Evolutionary conservation across 139 green algal species (phyloP), one percentile per base, ranked within the genome.

Genomic region (Haematococcus lacustris): DNA sequence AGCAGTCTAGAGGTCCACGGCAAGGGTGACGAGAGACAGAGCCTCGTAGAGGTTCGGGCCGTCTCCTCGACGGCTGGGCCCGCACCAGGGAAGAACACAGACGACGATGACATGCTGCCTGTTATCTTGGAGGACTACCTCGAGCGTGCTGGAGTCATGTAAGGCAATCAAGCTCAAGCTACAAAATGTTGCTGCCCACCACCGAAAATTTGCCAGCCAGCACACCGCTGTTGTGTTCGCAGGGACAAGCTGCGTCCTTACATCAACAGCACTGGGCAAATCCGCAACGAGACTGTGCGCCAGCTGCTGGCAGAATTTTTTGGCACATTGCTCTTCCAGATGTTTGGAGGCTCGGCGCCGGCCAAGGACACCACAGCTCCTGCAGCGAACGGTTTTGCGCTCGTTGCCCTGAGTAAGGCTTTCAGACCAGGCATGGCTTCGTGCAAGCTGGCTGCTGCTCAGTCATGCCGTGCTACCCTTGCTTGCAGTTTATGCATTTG

Each of bases 401-500:
- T 88, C 35, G 83, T 88, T 1, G 78, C 75, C 40, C 71, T 85
- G 35, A 77, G 80, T 85, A 37, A 85, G 80, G 75, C 28, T n/a
- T n/a, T n/a, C n/a, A n/a, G n/a, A n/a, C n/a, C n/a, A n/a, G n/a
- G n/a, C n/a, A n/a, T n/a, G n/a, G n/a, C n/a, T n/a, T n/a, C n/a
- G n/a, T n/a, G n/a, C n/a, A n/a, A n/a, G n/a, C n/a, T n/a, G n/a
- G n/a, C n/a, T n/a, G n/a, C n/a, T n/a, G n/a, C n/a, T n/a, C n/a
- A n/a, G n/a, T n/a, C n/a, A n/a, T n/a, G n/a, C n/a, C n/a, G n/a
- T n/a, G n/a, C n/a, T n/a, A n/a, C n/a, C n/a, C n/a, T n/a, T n/a
- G n/a, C n/a, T n/a, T n/a, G 71, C 80, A 88, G 85, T 93, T 3
- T 93, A 91, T 63, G 76, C 85, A 1, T 92, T 90, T 37, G 81